Conservation (phyloP, 75 land plant species). For the Cunninghamia lanceolata region DNA sequence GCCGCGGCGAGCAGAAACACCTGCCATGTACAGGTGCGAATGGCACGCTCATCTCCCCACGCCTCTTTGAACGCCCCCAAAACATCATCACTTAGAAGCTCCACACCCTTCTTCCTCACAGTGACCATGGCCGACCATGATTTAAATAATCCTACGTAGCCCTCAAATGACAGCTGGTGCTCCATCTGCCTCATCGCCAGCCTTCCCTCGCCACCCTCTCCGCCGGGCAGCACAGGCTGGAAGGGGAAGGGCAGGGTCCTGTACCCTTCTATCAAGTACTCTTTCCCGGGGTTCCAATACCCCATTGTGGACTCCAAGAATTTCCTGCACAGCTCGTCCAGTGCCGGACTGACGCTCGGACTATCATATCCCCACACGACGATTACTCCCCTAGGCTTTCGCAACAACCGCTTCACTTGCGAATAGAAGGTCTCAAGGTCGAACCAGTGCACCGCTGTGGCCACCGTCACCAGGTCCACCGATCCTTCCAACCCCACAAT, state of each 20-base stretch:
- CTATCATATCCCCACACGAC: slow-evolving; percentile 48
- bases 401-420: slow-evolving; percentile 33
- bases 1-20: background rate
- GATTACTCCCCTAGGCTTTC: slow-evolving; percentile 43
- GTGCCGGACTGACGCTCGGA: background rate
- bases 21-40: background rate
- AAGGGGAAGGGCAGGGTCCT: slow-evolving; percentile 48
- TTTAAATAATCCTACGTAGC: slow-evolving; percentile 18
- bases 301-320: slow-evolving; percentile 7
- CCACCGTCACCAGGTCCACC: slow-evolving; percentile 46
- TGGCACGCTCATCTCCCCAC: slow-evolving; percentile 14
- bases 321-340: background rate
- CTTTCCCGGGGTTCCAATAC: slow-evolving; percentile 23
- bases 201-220: slow-evolving; percentile 15
- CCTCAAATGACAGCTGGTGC: slow-evolving; percentile 22
- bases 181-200: too few species aligned
- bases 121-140: slow-evolving; percentile 31
- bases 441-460: slow-evolving; percentile 62
- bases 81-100: too few species aligned
- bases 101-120: slow-evolving; percentile 38
- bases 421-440: slow-evolving; percentile 48
- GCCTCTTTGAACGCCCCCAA: slow-evolving; percentile 24
- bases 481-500: slow-evolving; percentile 32
- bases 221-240: slow-evolving; percentile 14
- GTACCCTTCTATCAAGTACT: slow-evolving; percentile 23